Base-by-base conservation (phyloP, 805 yeast species). In the Cyberlindnera meyerae region DNA sequence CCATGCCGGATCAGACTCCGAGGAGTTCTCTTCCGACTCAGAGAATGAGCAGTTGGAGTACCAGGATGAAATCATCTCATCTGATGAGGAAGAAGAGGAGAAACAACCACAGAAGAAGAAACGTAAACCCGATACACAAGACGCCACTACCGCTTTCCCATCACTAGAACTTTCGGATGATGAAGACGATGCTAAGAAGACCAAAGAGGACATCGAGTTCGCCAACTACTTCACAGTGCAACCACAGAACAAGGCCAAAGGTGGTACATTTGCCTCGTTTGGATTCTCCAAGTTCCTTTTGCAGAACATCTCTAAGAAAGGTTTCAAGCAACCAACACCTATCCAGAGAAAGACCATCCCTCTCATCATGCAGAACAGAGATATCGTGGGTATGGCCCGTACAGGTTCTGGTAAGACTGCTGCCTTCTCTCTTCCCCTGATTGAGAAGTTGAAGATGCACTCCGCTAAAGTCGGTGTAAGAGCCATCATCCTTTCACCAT, bases 321-420 rank as follows among this genome's bases (percentile, higher is more conserved):
- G 99, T 0, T 93, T 79, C 65, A 82, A 77, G 48, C 93, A 83
- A 48, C 99, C 99, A 11, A 93, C 99, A 0, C 99, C 99, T 2
- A 93, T 93, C 60, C 99, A 93, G 64, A 73, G 98, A 47, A 93
- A 90, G 57, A 82, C 98, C 3, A 85, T 93, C 40, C 98, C 98
- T 0, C 68, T 88, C 37, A 80, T 93, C 41, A 66, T 93, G 66
- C 86, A 83, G 31, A 82, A 78, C 37, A 72, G 94, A 55, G 98
- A 93, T 63, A 95, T 93, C 28, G 98, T 93, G 12, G 99, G 97
- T 57, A 93, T 93, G 99, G 99, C 99, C 12, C 75, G 99, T 55
- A 93, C 99, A 0, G 99, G 99, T 53, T 85, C 96, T 18, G 99
- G 99, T 70, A 93, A 93, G 58, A 93, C 99, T 0, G 98, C 98